These are phyloP conservation scores for Xanthoconium purpureum DNA, from an alignment of 768 basidiomycete genomes.

Conservation along the genomic window DNA sequence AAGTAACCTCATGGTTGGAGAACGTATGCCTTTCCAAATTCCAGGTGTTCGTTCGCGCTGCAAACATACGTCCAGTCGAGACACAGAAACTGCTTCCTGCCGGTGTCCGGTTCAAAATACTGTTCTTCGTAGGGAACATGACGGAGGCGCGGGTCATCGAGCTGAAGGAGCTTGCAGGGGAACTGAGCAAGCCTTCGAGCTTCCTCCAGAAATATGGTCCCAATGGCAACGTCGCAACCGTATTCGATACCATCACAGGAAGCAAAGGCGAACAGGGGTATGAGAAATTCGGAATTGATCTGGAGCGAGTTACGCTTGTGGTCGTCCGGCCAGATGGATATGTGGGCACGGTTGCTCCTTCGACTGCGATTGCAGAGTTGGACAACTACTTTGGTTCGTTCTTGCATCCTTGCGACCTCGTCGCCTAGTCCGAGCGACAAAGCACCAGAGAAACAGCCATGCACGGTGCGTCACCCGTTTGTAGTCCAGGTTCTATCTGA, in stretches of 20 bases:
- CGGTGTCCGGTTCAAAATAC: not conserved
- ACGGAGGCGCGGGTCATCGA: not conserved
- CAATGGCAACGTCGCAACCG: not conserved
- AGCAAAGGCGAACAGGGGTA: slow-evolving; percentile 33
- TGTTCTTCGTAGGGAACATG: not conserved
- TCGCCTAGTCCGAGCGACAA: no score
- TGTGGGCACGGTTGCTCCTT: slow-evolving; percentile 34
- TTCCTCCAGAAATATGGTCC: not conserved
- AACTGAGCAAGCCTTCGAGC: not conserved
- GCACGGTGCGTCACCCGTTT: no score
- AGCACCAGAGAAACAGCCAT: no score
- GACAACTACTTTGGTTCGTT: no score
- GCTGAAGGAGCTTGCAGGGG: not conserved
- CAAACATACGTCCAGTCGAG: not conserved
- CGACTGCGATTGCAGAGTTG: not conserved
- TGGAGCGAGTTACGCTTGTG: slow-evolving; percentile 29
- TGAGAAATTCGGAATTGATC: slow-evolving; percentile 31
- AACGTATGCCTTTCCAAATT: not conserved
- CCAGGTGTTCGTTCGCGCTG: not conserved
- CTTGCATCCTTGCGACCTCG: no score
- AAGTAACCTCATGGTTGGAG: not conserved
- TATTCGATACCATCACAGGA: slow-evolving; percentile 2
- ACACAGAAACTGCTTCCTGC: not conserved
- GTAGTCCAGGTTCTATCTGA: no score
- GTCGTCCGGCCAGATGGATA: slow-evolving; percentile 41